phyloP scores from a whole-genome alignment of 129 eudicot genomes.

The Lonicera japonica region DNA sequence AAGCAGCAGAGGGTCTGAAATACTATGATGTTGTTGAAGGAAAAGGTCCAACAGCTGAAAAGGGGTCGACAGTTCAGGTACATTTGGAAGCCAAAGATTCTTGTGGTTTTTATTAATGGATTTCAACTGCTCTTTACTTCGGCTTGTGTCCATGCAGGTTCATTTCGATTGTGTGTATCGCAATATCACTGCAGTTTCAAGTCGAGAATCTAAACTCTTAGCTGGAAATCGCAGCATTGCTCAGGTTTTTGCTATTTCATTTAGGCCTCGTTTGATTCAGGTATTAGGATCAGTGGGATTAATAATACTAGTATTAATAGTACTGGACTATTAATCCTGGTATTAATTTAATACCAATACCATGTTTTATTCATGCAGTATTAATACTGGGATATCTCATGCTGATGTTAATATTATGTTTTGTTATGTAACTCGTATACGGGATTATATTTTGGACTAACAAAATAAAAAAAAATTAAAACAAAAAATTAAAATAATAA shows the following conservation, averaged over 20 bases:
- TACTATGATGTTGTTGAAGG: slow-evolving; percentile 87
- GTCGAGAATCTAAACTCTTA: slow-evolving; percentile 86
- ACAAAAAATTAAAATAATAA: too few species aligned
- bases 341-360: too few species aligned
- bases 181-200: slow-evolving; percentile 86
- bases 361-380: too few species aligned
- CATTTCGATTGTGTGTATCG: slow-evolving; percentile 93
- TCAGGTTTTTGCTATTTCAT: slow-evolving; percentile 44
- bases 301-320: too few species aligned
- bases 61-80: slow-evolving; percentile 84
- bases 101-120: not conserved
- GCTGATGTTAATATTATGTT: too few species aligned
- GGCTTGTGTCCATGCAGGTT: slow-evolving; percentile 37
- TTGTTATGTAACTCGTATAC: too few species aligned
- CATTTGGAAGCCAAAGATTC: slow-evolving; percentile 4
- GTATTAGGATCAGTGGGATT: too few species aligned
- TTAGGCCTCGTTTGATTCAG: not conserved
- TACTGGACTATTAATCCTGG: too few species aligned
- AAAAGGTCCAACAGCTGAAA: slow-evolving; percentile 80
- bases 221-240: slow-evolving; percentile 98
- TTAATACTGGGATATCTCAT: too few species aligned
- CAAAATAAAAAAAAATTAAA: too few species aligned
- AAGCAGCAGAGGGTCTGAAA: slow-evolving; percentile 87
- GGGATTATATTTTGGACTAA: too few species aligned
- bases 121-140: slow-evolving; percentile 1